Evolutionary conservation across 2,329 filamentous ascomycete genomes (phyloP), one percentile per base, ranked within the genome.

Genomic region (Thielaviopsis populi): DNA sequence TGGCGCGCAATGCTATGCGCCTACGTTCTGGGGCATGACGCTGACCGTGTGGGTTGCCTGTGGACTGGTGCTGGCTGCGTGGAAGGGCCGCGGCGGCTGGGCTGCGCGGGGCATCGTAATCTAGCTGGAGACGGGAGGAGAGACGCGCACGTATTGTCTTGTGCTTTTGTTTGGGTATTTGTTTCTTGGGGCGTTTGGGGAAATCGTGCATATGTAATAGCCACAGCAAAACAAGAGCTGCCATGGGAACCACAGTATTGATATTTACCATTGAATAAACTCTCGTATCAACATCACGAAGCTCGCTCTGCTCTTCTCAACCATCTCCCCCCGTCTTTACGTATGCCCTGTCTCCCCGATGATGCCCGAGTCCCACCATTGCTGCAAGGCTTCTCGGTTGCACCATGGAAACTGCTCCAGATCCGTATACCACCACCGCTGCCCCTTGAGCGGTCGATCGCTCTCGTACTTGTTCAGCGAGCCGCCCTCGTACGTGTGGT

Each of bases 1-100:
- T 72, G 94, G 94, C 1, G 83, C 79, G 70, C 75, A 80, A 62
- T 99, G 94, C 75, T 97, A 96, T 75, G 84, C 85, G 11, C 71
- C 78, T 0, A 89, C 88, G 0, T 95, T 92, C 68, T 96, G 91
- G 91, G 88, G 87, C 0, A 90, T 96, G 81, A 85, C 87, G 0
- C 75, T 81, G 0, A 91, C 86, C 67, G 87, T 95, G 0, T 91
- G 87, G 85, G 68, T 89, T 43, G 91, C 90, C 0, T 85, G 88
- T 70, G 78, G 76, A 2, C 74, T 90, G 69, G 86, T 92, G 75
- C 68, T 86, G 17, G 86, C 83, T 79, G 91, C 91, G 6, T 96
- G 91, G 91, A 87, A 86, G 73, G 88, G 88, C 1, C 81, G 75
- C 64, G 79, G 80, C 24, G 88, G 89, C 0, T 96, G 91, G 91